Evolutionary conservation across 176 grass and related monocot species (phyloP).

Genomic region (Oryza punctata): DNA sequence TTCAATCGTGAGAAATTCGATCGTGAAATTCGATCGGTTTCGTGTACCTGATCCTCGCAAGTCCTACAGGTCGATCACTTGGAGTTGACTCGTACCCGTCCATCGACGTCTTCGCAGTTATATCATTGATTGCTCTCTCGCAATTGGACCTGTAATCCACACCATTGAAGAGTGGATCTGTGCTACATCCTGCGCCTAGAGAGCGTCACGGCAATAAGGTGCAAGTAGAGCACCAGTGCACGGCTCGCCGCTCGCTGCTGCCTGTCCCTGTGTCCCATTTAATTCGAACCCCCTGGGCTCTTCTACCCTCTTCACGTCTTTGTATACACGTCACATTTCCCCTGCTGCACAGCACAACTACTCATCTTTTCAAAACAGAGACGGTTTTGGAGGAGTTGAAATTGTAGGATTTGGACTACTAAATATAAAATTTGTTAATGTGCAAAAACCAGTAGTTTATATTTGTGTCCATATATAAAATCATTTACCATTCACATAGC

Average conservation of each 20-base stretch:
- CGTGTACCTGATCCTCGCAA: too few species aligned
- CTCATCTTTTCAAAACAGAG: neutral
- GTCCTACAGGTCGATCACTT: slow-evolving; percentile 33
- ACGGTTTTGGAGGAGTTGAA: neutral
- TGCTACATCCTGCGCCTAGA: slow-evolving; percentile 17
- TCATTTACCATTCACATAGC: neutral
- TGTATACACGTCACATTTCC: neutral
- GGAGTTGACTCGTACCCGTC: slow-evolving; percentile 35
- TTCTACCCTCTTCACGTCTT: neutral
- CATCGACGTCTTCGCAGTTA: neutral
- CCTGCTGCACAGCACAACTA: neutral
- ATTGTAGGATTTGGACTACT: neutral
- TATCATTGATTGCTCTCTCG: neutral
- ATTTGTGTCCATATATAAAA: neutral
- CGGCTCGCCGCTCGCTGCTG: neutral
- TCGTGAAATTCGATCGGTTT: too few species aligned
- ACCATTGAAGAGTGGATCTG: slow-evolving; percentile 29
- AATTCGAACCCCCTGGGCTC: neutral
- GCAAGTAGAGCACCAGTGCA: neutral
- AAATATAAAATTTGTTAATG: neutral
- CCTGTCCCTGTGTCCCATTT: neutral
- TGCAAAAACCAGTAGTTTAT: neutral
- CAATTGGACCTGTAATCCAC: slow-evolving; percentile 11
- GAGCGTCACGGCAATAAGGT: slow-evolving; percentile 1
- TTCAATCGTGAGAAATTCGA: too few species aligned